phyloP scores from a whole-genome alignment of 2,329 filamentous ascomycete species.

The Beauveria sp. region DNA sequence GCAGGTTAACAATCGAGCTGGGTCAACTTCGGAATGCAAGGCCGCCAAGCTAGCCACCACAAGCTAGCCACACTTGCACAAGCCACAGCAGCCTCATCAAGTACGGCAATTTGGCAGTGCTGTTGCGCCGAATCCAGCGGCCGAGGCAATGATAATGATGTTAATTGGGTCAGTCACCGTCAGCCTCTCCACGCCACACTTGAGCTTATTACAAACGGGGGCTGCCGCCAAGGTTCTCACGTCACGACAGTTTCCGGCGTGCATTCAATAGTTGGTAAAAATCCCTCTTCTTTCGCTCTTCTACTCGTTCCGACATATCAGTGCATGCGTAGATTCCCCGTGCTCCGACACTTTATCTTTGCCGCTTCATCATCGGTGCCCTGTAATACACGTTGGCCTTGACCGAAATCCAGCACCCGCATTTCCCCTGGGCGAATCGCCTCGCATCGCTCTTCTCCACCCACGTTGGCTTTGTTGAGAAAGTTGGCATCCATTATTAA shows the following conservation, averaged over 20 bases:
- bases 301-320: background rate
- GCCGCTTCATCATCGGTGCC: background rate
- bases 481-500: background rate
- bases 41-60: background rate
- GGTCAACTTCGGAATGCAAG: background rate
- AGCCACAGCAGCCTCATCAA: background rate
- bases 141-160: background rate
- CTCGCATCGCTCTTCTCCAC: slow-evolving; percentile 1
- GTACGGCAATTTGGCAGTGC: background rate
- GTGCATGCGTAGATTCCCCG: too few relatives aligned
- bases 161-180: background rate
- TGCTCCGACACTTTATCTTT: background rate
- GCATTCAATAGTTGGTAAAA: background rate
- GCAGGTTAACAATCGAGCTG: background rate
- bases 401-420: background rate
- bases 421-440: background rate
- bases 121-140: background rate
- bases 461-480: slow-evolving; percentile 8
- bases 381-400: too few relatives aligned
- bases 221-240: slow-evolving; percentile 9
- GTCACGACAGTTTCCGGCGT: slow-evolving; percentile 6
- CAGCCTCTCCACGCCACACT: too few relatives aligned
- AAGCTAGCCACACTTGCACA: background rate
- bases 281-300: background rate
- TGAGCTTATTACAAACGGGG: background rate